Percentiles rank a stretch among this genome's conserved stretches.
Evolutionary conservation across 805 yeast species (phyloP).

Genomic region (Lipomyces orientalis): DNA sequence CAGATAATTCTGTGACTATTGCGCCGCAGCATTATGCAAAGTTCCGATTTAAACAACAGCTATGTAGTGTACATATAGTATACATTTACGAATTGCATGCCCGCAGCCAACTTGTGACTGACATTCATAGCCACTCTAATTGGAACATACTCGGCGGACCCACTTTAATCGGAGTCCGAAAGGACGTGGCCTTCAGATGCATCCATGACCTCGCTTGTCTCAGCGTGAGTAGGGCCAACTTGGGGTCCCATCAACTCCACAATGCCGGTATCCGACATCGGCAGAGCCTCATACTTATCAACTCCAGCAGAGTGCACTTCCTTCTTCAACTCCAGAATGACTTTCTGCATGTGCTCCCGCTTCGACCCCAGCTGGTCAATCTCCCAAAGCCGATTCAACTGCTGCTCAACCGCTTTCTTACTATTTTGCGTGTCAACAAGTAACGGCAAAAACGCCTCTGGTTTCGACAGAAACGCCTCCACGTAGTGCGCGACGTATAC

Average conservation of each 20-base stretch:
- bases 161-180: no score
- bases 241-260: background rate
- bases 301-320: background rate
- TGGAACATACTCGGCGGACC: background rate
- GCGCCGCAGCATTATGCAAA: background rate
- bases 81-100: background rate
- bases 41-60: background rate
- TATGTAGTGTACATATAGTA: background rate
- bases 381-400: constrained; percentile 27
- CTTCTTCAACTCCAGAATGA: constrained; percentile 21
- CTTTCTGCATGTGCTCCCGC: constrained; percentile 27
- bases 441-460: constrained; percentile 39
- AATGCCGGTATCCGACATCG: background rate
- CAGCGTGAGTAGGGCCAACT: background rate
- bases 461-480: constrained; percentile 43
- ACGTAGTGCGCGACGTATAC: constrained; percentile 80
- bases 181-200: background rate
- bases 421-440: constrained; percentile 29
- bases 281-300: background rate
- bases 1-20: background rate
- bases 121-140: background rate
- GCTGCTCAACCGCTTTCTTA: constrained; percentile 22
- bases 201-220: background rate
- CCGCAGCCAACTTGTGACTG: background rate
- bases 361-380: constrained; percentile 22